A percentile compares a stretch with the other conserved stretches of the same genome.
These are phyloP conservation scores for Pilasporangium apinafurcum DNA, from an alignment of 352 stramenopile genomes.

Conservation along the genomic window DNA sequence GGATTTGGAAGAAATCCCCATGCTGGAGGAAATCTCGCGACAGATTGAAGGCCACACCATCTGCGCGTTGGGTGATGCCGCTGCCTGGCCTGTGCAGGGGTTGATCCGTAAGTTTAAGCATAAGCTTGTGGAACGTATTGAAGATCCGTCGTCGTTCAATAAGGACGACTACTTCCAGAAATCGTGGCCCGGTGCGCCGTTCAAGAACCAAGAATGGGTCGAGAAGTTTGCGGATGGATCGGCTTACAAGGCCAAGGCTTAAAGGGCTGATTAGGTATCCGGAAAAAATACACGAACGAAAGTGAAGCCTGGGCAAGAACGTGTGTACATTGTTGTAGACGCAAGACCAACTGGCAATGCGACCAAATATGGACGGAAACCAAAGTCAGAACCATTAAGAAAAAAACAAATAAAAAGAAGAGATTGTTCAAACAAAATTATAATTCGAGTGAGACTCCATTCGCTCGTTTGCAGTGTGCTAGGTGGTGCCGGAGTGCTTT, in stretches of 20 bases:
- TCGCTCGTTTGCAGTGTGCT: background rate
- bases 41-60: constrained; percentile 99
- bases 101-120: constrained; percentile 98
- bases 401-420: constrained; percentile 8
- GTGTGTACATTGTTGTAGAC: background rate
- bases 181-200: constrained; percentile 93
- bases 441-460: too few species aligned
- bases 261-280: constrained; percentile 10
- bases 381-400: background rate
- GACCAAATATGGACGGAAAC: too few species aligned
- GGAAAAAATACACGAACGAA: too few species aligned
- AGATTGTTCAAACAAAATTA: constrained; percentile 1
- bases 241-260: constrained; percentile 80
- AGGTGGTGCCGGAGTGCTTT: too few species aligned
- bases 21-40: constrained; percentile 99
- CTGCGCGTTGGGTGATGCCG: constrained; percentile 98
- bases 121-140: constrained; percentile 97
- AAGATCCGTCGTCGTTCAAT: constrained; percentile 94
- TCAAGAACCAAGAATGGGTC: constrained; percentile 95
- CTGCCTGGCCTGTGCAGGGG: constrained; percentile 99
- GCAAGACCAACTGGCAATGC: too few species aligned
- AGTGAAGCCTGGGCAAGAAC: too few species aligned
- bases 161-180: constrained; percentile 92
- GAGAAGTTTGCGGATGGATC: constrained; percentile 90
- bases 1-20: constrained; percentile 98